Evolutionary conservation across 1,284 basidiomycete genomes (phyloP).

Genomic region (Leccinum colubrinum): DNA sequence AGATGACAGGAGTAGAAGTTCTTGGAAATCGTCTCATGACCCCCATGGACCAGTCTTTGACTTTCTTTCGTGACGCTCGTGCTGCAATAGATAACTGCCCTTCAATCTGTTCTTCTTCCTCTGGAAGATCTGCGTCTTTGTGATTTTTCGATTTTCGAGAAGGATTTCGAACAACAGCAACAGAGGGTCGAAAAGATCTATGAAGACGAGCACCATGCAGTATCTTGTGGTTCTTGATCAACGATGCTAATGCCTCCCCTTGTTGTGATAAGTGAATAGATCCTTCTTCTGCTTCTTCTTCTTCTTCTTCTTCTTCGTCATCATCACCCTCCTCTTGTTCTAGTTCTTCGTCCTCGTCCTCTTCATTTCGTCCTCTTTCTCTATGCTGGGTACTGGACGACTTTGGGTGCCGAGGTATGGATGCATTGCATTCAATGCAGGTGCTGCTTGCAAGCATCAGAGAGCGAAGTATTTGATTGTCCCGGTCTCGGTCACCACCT

Average conservation of each 20-base stretch:
- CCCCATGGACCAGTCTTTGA: not conserved
- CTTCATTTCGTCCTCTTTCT: too few species aligned
- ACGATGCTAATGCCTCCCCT: not conserved
- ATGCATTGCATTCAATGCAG: not conserved
- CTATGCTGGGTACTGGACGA: too few species aligned
- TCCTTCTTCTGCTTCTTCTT: too few species aligned
- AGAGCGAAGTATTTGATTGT: not conserved
- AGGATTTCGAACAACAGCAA: not conserved
- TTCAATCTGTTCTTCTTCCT: not conserved
- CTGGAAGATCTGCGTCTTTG: not conserved
- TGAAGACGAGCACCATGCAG: not conserved
- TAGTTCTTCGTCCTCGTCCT: too few species aligned
- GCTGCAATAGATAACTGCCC: not conserved
- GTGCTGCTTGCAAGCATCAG: not conserved
- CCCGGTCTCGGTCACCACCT: not conserved
- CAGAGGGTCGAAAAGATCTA: not conserved
- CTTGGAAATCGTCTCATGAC: not conserved
- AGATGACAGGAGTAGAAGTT: not conserved
- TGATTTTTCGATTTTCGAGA: not conserved
- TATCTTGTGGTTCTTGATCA: constrained; percentile 4
- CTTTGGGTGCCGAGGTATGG: too few species aligned
- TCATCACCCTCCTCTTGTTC: too few species aligned
- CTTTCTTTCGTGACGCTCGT: not conserved
- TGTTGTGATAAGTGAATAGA: not conserved
- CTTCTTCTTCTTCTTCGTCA: not conserved